Conservation (phyloP, 352 stramenopile species). For the Elongisporangium senticosum region DNA sequence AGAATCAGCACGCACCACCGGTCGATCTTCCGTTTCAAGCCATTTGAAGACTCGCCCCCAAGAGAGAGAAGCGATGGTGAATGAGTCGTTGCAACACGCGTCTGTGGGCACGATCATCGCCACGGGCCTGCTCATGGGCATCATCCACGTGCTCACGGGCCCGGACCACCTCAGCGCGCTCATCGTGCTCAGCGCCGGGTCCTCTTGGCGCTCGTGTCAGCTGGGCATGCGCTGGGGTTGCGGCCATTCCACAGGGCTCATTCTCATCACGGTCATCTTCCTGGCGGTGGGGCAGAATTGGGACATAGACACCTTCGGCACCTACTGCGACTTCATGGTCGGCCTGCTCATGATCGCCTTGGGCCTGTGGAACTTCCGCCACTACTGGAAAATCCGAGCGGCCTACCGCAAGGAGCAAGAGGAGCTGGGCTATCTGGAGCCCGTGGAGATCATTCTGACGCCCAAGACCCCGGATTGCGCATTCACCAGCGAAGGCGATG, state of each 20-base stretch:
- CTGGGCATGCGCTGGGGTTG: conserved; percentile 80
- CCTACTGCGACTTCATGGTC: conserved; percentile 48
- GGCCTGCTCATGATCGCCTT: conserved; percentile 73
- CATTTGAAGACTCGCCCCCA: too few species aligned
- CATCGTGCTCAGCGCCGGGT: conserved; percentile 41
- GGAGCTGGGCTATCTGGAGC: not conserved
- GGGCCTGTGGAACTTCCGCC: conserved; percentile 42
- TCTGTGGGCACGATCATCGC: conserved; percentile 32
- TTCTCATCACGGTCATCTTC: conserved; percentile 58
- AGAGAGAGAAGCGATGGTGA: conserved; percentile 2
- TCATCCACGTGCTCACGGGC: conserved; percentile 42
- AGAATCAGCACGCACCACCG: too few species aligned
- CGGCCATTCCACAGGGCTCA: conserved; percentile 69
- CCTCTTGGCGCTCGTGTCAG: conserved; percentile 60
- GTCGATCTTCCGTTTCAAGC: too few species aligned
- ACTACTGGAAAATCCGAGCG: conserved; percentile 38
- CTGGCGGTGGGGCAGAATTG: conserved; percentile 35
- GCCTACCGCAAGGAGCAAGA: conserved; percentile 25
- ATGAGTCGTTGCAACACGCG: conserved; percentile 26
- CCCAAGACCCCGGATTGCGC: conserved; percentile 3
- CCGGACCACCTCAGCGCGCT: conserved; percentile 75
- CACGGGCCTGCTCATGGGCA: conserved; percentile 31
- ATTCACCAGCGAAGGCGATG: not conserved
- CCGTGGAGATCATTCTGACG: not conserved
- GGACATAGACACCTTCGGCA: conserved; percentile 27